Evolutionary conservation across 2,329 filamentous ascomycete genomes (phyloP).

Genomic region (Sarocladium brachiariae): DNA sequence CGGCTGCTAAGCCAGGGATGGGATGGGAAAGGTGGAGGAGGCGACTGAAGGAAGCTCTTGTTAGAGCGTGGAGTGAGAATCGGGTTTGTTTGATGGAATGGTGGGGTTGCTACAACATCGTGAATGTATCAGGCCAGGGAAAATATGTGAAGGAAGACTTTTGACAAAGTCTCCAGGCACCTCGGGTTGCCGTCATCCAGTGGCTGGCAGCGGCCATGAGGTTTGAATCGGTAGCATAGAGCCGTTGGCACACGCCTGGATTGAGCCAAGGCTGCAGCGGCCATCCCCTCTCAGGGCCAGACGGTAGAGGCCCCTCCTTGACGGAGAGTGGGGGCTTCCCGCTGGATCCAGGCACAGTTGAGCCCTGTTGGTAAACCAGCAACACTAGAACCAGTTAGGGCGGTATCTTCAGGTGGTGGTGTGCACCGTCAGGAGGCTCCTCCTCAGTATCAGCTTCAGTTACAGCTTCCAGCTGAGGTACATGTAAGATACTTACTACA

Average conservation of each 20-base stretch:
- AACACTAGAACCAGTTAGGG: too few species aligned
- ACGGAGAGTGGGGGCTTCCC: neutral
- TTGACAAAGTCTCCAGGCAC: too few species aligned
- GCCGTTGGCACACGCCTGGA: neutral
- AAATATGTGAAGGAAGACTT: too few species aligned
- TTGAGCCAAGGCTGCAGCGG: neutral
- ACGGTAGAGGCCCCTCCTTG: too few species aligned
- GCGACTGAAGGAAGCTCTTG: too few species aligned
- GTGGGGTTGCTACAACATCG: too few species aligned
- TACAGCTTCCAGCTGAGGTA: slow-evolving; percentile 3
- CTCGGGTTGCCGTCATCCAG: too few species aligned
- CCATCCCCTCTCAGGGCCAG: neutral
- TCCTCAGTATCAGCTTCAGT: slow-evolving; percentile 2
- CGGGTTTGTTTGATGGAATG: neutral
- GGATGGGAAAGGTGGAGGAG: neutral
- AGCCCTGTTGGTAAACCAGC: too few species aligned
- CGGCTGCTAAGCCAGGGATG: neutral
- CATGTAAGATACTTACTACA: too few species aligned
- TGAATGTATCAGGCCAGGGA: too few species aligned
- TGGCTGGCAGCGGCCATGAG: too few species aligned
- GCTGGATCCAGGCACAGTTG: slow-evolving; percentile 2
- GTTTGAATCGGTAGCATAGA: too few species aligned
- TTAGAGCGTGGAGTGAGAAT: neutral
- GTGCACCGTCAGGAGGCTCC: neutral
- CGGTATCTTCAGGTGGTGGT: neutral